A percentile compares a stretch with the other conserved stretches of the same genome.
Evolutionary conservation across 805 yeast species (phyloP).

Genomic region (Candida easanensis): DNA sequence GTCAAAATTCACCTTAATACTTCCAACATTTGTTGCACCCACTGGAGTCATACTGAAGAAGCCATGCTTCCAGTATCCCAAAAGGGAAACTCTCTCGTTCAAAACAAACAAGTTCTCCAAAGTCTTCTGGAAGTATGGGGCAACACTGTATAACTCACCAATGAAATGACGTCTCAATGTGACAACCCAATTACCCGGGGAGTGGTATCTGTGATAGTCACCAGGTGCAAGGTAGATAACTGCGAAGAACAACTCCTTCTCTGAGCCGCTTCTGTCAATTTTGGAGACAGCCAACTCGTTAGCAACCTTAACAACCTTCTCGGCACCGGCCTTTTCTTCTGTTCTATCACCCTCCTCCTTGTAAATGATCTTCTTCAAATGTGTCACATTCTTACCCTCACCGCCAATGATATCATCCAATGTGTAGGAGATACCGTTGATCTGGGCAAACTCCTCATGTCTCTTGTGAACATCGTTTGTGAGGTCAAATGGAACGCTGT

Average conservation of each 20-base stretch:
- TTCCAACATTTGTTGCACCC: slow-evolving; percentile 98
- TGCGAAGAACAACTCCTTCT: slow-evolving; percentile 72
- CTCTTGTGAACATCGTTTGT: slow-evolving; percentile 42
- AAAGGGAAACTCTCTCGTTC: slow-evolving; percentile 91
- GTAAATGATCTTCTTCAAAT: slow-evolving; percentile 46
- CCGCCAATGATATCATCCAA: slow-evolving; percentile 67
- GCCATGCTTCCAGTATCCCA: slow-evolving; percentile 96
- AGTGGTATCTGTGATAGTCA: slow-evolving; percentile 95
- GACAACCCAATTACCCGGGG: slow-evolving; percentile 96
- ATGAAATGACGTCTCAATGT: slow-evolving; percentile 91
- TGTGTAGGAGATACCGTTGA: slow-evolving; percentile 71
- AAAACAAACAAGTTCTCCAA: slow-evolving; percentile 83
- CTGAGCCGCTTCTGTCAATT: slow-evolving; percentile 27
- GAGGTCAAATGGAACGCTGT: slow-evolving; percentile 43
- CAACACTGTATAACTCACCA: slow-evolving; percentile 93
- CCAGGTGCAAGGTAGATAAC: slow-evolving; percentile 98
- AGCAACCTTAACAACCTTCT: slow-evolving; percentile 39
- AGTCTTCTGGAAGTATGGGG: slow-evolving; percentile 91
- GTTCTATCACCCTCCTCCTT: slow-evolving; percentile 71
- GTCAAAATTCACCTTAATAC: slow-evolving; percentile 89
- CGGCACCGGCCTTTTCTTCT: slow-evolving; percentile 28
- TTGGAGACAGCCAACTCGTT: slow-evolving; percentile 25
- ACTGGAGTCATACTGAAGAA: slow-evolving; percentile 99
- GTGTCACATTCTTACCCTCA: slow-evolving; percentile 39
- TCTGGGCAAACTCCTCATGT: slow-evolving; percentile 72